phyloP scores from a whole-genome alignment of 2,329 filamentous ascomycete genomes.

The Xylariaceae sp. region DNA sequence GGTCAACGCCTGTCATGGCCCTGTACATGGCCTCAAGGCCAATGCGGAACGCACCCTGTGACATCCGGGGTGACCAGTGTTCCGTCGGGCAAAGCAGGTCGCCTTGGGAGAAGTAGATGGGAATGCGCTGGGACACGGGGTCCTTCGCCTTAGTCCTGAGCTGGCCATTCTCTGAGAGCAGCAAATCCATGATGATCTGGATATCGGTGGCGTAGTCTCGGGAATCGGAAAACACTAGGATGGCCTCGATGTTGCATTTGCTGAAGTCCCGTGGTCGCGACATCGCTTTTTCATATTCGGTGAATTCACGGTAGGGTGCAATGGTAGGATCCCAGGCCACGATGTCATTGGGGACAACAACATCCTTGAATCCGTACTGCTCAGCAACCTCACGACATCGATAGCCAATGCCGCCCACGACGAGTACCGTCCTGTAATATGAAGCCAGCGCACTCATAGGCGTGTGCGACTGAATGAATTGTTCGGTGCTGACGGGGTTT shows the following conservation, averaged over 20 bases:
- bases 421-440: slow-evolving; percentile 73
- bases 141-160: slow-evolving; percentile 63
- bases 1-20: slow-evolving; percentile 62
- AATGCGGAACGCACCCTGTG: slow-evolving; percentile 71
- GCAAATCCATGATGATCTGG: slow-evolving; percentile 71
- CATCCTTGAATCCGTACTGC: slow-evolving; percentile 69
- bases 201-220: slow-evolving; percentile 72
- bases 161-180: slow-evolving; percentile 63
- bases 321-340: slow-evolving; percentile 65
- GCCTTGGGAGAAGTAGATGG: slow-evolving; percentile 61
- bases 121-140: slow-evolving; percentile 61
- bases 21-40: slow-evolving; percentile 71
- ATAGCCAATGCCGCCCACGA: slow-evolving; percentile 71
- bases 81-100: slow-evolving; percentile 56
- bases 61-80: slow-evolving; percentile 64
- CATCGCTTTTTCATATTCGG: slow-evolving; percentile 61
- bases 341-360: slow-evolving; percentile 70
- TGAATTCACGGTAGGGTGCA: slow-evolving; percentile 65
- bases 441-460: slow-evolving; percentile 72
- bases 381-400: slow-evolving; percentile 69
- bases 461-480: slow-evolving; percentile 75
- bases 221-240: slow-evolving; percentile 70
- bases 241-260: slow-evolving; percentile 68
- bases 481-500: slow-evolving; percentile 62
- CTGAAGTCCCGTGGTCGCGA: slow-evolving; percentile 68